Conservation (phyloP, 306 rosid genomes). For the Trifolium fragiferum region DNA sequence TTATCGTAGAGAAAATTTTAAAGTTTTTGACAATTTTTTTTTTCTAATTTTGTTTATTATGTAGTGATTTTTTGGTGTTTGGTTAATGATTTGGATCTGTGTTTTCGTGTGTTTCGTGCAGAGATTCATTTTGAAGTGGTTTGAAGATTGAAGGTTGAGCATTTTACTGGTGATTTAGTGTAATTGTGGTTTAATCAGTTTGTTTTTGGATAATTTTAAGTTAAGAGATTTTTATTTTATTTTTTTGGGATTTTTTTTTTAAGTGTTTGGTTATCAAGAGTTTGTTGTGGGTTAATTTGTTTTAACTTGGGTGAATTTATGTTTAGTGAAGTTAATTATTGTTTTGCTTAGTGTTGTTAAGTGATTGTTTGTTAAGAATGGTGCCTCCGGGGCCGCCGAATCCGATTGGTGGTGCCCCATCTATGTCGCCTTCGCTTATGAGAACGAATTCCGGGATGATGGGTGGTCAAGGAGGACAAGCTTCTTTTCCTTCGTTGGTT, state of each 20-base stretch:
- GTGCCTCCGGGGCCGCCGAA: conserved; percentile 89
- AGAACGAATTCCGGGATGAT: conserved; percentile 86
- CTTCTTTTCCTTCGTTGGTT: conserved; percentile 72
- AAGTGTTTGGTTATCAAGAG: conserved; percentile 34
- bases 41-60: conserved; percentile 32
- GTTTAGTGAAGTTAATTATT: conserved; percentile 39
- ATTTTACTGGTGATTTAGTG: conserved; percentile 41
- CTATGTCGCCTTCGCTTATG: conserved; percentile 79
- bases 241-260: neutral
- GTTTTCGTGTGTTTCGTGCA: conserved; percentile 43
- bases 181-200: conserved; percentile 49
- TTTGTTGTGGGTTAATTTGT: conserved; percentile 46
- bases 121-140: conserved; percentile 54
- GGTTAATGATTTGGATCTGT: conserved; percentile 71
- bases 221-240: neutral
- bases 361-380: conserved; percentile 59
- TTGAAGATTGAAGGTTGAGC: conserved; percentile 55
- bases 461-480: conserved; percentile 84
- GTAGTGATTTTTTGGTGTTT: conserved; percentile 37
- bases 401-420: conserved; percentile 83
- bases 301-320: conserved; percentile 43
- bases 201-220: conserved; percentile 52
- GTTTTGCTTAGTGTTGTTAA: conserved; percentile 40
- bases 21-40: neutral
- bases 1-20: neutral